Conservation (phyloP, 306 rosid species). For the Citrullus amarus region DNA sequence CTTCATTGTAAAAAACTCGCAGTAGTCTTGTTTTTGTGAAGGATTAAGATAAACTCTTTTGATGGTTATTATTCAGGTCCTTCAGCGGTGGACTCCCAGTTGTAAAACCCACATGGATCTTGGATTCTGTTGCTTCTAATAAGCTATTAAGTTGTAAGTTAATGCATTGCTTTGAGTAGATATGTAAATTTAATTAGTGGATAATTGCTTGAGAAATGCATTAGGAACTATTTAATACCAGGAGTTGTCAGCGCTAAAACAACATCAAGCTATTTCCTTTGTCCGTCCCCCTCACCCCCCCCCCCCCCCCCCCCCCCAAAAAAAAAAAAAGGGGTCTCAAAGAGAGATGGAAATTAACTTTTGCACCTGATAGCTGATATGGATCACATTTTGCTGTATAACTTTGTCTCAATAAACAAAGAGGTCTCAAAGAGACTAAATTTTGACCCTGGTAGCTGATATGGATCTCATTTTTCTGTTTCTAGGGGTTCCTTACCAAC, state of each 20-base stretch:
- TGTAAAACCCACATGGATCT: slow-evolving; percentile 84
- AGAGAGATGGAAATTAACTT: not conserved
- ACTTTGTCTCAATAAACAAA: not conserved
- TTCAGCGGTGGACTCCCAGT: slow-evolving; percentile 87
- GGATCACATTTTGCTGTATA: not conserved
- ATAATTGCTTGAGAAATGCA: not conserved
- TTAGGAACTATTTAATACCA: not conserved
- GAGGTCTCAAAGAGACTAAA: not conserved
- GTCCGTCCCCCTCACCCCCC: too few species aligned
- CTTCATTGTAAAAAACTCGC: not conserved
- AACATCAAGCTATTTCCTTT: not conserved
- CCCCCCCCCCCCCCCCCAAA: not conserved
- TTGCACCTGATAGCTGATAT: not conserved
- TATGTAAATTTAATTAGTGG: not conserved
- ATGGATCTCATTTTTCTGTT: not conserved
- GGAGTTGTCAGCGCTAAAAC: not conserved
- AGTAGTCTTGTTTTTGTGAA: not conserved
- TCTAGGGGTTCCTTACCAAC: slow-evolving; percentile 79
- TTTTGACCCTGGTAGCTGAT: not conserved
- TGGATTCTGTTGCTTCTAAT: slow-evolving; percentile 70
- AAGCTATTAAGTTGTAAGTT: slow-evolving; percentile 77
- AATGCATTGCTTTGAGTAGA: not conserved
- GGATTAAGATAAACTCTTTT: slow-evolving; percentile 2
- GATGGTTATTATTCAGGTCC: slow-evolving; percentile 39
- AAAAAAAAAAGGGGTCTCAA: not conserved